Evolutionary conservation across 345 rosid species (phyloP).

Genomic region (Kandelia obovata): DNA sequence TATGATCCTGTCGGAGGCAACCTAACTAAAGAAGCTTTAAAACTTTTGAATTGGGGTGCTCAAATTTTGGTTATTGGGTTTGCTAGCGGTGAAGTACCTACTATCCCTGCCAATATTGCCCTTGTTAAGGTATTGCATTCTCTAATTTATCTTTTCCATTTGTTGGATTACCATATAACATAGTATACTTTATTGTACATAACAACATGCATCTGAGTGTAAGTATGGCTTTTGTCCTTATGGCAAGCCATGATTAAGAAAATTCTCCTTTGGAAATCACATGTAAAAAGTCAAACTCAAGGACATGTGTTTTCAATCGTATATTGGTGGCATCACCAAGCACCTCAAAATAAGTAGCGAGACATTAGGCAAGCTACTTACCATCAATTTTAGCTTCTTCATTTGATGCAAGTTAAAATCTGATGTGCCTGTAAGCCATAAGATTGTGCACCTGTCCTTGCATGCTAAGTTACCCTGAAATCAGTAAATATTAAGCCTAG

Average conservation of each 20-base stretch:
- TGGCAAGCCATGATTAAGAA: too few relatives aligned
- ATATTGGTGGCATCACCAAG: neutral
- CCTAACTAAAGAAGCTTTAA: conserved; percentile 64
- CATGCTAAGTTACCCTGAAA: neutral
- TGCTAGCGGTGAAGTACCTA: conserved; percentile 84
- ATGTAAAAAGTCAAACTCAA: neutral
- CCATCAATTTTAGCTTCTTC: neutral
- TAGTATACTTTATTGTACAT: too few relatives aligned
- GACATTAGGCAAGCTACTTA: neutral
- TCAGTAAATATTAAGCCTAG: neutral
- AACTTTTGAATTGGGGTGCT: conserved; percentile 91
- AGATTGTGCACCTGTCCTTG: neutral
- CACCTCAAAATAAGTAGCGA: neutral
- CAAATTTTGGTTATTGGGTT: conserved; percentile 86
- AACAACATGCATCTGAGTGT: too few relatives aligned
- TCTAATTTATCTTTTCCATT: neutral
- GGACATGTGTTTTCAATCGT: neutral
- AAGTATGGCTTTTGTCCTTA: too few relatives aligned
- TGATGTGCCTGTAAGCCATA: too few relatives aligned
- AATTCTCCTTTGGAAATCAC: too few relatives aligned
- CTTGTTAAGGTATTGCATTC: conserved; percentile 69
- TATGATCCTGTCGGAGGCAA: conserved; percentile 94
- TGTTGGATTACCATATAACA: neutral
- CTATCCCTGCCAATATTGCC: conserved; percentile 81
- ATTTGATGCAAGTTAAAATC: neutral